Base-by-base conservation (phyloP, 1,139 yeast species). In the Kurtzmaniella quercitrusa region DNA sequence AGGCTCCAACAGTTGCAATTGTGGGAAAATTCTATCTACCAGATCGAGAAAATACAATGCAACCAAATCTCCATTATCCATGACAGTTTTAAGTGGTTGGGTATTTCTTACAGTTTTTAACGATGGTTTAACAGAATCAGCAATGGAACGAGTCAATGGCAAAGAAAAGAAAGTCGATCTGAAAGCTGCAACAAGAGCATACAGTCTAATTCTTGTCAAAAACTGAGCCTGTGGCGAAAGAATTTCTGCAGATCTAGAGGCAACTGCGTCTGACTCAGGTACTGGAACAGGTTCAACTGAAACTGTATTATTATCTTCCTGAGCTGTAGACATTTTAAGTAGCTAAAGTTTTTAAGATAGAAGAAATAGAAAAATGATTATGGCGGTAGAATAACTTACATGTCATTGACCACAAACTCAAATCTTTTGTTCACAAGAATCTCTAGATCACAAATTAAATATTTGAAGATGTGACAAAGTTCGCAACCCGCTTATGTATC, bases 21-120 rank as follows among this genome's bases (percentile, higher is more conserved):
- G 50, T 0, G 82, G 65, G 4, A 64, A 50, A 36, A 53, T 42
- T 37, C 52, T 48, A 47, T 77, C 82, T 30, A 76, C 53, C 40
- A 57, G 57, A 33, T 47, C 50, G 46, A 77, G 65, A 12, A 60
- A 50, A 6, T 48, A 45, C 46, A 74, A 72, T 2, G 67, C 61
- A 42, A 62, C 50, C 7, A 30, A 42, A 45, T 68, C 74, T 34
- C 65, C 52, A 12, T 52, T 52, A 33, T 59, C 60, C 42, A 59
- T 47, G 11, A 61, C 48, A 33, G 48, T 40, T 43, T 61, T 63
- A 41, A 61, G 35, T 2, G 68, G 68, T 39, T 61, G 64, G 17
- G 54, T 51, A 8, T 47, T 45, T 43, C 65, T 56, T 11, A 56
- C 46, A 17, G 50, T 38, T 18, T 44, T 42, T 17, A 56, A 47